A percentile compares a stretch with the other conserved stretches of the same genome.
These are phyloP conservation scores for Coemansia sp. DNA, from an alignment of 192 early-diverging fungal species.

Conservation along the genomic window DNA sequence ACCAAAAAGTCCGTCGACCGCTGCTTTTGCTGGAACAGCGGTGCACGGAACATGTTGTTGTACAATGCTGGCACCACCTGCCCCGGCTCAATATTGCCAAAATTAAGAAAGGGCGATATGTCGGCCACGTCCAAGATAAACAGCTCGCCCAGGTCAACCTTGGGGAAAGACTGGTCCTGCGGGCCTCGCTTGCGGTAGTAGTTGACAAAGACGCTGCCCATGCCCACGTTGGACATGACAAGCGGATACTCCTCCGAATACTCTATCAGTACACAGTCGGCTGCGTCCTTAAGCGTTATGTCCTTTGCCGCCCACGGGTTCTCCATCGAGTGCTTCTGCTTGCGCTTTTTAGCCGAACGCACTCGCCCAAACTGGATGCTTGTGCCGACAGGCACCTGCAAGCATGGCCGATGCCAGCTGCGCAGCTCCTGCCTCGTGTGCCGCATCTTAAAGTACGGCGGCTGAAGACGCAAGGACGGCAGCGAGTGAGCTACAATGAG, in stretches of 20 bases:
- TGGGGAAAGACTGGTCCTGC: conserved; percentile 74
- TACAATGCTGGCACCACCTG: conserved; percentile 83
- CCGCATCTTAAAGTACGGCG: conserved; percentile 79
- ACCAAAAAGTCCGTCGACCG: conserved; percentile 80
- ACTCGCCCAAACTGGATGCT: conserved; percentile 73
- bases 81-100: conserved; percentile 92
- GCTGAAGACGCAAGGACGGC: conserved; percentile 79
- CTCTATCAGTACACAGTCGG: conserved; percentile 80
- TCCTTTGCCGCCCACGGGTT: conserved; percentile 80
- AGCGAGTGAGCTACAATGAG: conserved; percentile 81
- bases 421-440: conserved; percentile 77
- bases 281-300: conserved; percentile 82
- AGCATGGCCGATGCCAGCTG: conserved; percentile 81
- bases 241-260: conserved; percentile 97
- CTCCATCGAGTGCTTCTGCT: conserved; percentile 64
- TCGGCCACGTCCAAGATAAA: conserved; percentile 85
- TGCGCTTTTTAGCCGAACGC: conserved; percentile 68
- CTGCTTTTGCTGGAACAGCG: conserved; percentile 75
- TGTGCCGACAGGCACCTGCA: conserved; percentile 61
- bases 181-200: conserved; percentile 90
- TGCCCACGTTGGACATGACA: conserved; percentile 87
- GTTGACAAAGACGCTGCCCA: conserved; percentile 91
- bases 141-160: conserved; percentile 78
- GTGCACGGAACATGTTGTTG: conserved; percentile 94
- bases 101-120: conserved; percentile 88